These are phyloP conservation scores for Suillus decipiens DNA, from an alignment of 768 basidiomycete genomes.

Conservation along the genomic window DNA sequence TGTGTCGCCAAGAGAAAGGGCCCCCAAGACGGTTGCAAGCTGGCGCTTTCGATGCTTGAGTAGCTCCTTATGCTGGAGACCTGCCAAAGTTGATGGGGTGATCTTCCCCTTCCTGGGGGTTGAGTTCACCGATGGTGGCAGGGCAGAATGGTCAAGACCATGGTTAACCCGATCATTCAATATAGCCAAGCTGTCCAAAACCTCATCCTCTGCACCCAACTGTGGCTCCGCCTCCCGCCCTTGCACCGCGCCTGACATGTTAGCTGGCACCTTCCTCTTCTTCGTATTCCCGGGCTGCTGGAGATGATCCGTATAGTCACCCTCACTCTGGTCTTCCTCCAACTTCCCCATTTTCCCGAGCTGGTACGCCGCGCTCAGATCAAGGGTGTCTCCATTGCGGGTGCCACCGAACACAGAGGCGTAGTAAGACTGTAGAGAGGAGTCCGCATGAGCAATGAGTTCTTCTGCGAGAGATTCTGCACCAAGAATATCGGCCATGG, in stretches of 20 bases:
- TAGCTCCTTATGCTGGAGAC: constrained; percentile 74
- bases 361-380: constrained; percentile 29
- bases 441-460: constrained; percentile 57
- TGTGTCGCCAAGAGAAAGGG: constrained; percentile 65
- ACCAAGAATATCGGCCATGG: constrained; percentile 37
- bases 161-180: constrained; percentile 28
- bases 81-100: constrained; percentile 62
- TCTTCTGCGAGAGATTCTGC: constrained; percentile 56
- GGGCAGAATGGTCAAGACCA: constrained; percentile 22
- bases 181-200: constrained; percentile 27
- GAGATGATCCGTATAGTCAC: constrained; percentile 67
- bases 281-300: constrained; percentile 83
- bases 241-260: constrained; percentile 43
- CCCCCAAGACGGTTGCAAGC: constrained; percentile 68
- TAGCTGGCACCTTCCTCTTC: constrained; percentile 84
- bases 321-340: constrained; percentile 57
- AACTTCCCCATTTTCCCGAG: constrained; percentile 34
- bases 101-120: constrained; percentile 45
- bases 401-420: constrained; percentile 52
- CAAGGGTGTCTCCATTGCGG: constrained; percentile 18
- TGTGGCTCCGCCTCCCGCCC: constrained; percentile 45
- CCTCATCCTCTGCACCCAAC: constrained; percentile 47
- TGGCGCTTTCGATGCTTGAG: constrained; percentile 69
- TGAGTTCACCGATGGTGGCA: constrained; percentile 24
- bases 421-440: constrained; percentile 64